Percentiles rank a stretch among this genome's conserved stretches.
These are phyloP conservation scores for Fraxinus quadrangulata DNA, from an alignment of 257 asterid genomes.

Conservation along the genomic window DNA sequence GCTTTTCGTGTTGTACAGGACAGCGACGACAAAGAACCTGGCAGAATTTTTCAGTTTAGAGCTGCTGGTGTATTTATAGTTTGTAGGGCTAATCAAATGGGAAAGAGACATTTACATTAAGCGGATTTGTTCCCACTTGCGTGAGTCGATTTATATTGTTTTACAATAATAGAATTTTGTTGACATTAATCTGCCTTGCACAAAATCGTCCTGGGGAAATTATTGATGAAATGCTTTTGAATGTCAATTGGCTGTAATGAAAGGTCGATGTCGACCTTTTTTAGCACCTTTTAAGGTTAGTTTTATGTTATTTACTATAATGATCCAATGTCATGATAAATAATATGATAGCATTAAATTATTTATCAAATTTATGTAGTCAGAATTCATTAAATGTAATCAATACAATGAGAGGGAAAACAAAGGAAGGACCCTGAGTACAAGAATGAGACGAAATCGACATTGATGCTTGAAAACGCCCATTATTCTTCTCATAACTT, in stretches of 20 bases:
- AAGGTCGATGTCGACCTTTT: too few relatives aligned
- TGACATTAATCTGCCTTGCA: not conserved
- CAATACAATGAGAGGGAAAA: not conserved
- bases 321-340: too few relatives aligned
- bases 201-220: not conserved
- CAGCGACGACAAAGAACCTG: not conserved
- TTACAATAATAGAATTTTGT: not conserved
- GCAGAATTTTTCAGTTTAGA: not conserved
- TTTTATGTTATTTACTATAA: too few relatives aligned
- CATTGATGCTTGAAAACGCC: not conserved
- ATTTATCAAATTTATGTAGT: too few relatives aligned
- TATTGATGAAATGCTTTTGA: not conserved
- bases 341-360: too few relatives aligned
- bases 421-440: not conserved
- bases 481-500: not conserved
- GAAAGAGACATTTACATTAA: not conserved
- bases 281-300: too few relatives aligned
- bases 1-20: not conserved
- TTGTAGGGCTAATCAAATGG: not conserved
- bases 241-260: not conserved
- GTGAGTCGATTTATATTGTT: not conserved
- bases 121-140: not conserved
- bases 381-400: not conserved
- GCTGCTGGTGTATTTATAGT: not conserved
- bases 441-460: not conserved